Evolutionary conservation across 228 moss, liverwort and hornwort species (phyloP).

Genomic region (Sphagnum magellanicum): DNA sequence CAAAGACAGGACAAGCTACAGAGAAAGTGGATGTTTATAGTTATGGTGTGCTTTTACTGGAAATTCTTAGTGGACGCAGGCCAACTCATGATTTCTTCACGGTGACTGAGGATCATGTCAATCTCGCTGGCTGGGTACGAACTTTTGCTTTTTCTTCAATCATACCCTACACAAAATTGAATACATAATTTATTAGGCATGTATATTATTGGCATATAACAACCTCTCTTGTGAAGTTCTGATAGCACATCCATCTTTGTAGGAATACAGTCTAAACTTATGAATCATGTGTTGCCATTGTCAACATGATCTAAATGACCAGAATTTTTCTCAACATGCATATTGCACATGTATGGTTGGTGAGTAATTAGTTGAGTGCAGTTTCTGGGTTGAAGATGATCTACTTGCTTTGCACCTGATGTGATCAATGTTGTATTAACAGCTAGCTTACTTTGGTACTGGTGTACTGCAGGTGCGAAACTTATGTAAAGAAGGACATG

Average conservation of each 20-base stretch:
- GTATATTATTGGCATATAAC: background rate
- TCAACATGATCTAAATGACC: background rate
- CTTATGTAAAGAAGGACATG: conserved; percentile 12
- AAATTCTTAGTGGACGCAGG: conserved; percentile 34
- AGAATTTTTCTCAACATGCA: background rate
- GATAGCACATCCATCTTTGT: background rate
- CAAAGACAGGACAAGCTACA: conserved; percentile 27
- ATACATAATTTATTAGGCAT: background rate
- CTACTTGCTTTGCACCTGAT: too few relatives aligned
- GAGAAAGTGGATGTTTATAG: conserved; percentile 55
- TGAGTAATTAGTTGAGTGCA: conserved; percentile 10
- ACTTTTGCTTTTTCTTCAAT: background rate
- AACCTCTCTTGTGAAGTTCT: background rate
- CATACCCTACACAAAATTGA: background rate
- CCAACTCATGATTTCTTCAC: conserved; percentile 28
- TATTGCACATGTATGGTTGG: background rate
- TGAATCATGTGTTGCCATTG: background rate
- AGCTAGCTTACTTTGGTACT: conserved; percentile 20
- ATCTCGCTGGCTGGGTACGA: conserved; percentile 29
- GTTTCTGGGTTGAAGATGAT: conserved; percentile 3
- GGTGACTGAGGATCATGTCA: conserved; percentile 23
- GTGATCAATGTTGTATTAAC: conserved; percentile 11
- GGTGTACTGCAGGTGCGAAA: conserved; percentile 23
- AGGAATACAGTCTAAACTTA: background rate
- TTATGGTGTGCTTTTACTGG: conserved; percentile 43